phyloP scores from a whole-genome alignment of 768 basidiomycete species.

The Rhodotorula diobovata region DNA sequence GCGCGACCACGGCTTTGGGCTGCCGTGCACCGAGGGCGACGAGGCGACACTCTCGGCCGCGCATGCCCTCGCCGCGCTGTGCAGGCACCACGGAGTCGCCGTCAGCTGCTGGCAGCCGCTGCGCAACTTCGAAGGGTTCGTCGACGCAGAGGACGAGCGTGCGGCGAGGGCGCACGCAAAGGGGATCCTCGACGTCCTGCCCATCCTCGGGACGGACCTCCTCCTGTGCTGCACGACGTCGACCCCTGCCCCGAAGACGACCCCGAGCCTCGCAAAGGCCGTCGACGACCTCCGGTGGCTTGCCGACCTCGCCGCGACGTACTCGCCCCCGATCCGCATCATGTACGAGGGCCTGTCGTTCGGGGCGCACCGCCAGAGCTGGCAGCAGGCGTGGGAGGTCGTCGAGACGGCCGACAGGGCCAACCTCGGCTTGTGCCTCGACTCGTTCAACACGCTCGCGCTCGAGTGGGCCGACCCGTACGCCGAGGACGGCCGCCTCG shows the following conservation, averaged over 20 bases:
- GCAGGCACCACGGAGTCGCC: constrained; percentile 34
- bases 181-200: constrained; percentile 47
- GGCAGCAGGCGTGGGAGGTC: constrained; percentile 50
- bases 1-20: constrained; percentile 36
- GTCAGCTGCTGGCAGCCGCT: constrained; percentile 50
- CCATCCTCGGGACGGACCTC: constrained; percentile 46
- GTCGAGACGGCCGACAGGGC: constrained; percentile 46
- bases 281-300: constrained; percentile 47
- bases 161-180: constrained; percentile 45
- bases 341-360: constrained; percentile 43
- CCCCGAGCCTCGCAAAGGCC: constrained; percentile 35
- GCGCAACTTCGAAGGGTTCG: constrained; percentile 49
- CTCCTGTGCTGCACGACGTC: constrained; percentile 50
- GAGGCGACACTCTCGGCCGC: constrained; percentile 43
- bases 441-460: constrained; percentile 50
- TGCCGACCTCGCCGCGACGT: constrained; percentile 46
- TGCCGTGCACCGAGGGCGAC: constrained; percentile 41
- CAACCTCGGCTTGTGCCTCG: constrained; percentile 51
- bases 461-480: constrained; percentile 51
- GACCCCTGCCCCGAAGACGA: constrained; percentile 41
- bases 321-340: constrained; percentile 41
- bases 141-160: constrained; percentile 42
- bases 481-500: constrained; percentile 40
- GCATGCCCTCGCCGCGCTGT: constrained; percentile 32
- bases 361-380: constrained; percentile 48